Conservation (phyloP, 2,329 filamentous ascomycete species). For the Alternaria tenuissima region DNA sequence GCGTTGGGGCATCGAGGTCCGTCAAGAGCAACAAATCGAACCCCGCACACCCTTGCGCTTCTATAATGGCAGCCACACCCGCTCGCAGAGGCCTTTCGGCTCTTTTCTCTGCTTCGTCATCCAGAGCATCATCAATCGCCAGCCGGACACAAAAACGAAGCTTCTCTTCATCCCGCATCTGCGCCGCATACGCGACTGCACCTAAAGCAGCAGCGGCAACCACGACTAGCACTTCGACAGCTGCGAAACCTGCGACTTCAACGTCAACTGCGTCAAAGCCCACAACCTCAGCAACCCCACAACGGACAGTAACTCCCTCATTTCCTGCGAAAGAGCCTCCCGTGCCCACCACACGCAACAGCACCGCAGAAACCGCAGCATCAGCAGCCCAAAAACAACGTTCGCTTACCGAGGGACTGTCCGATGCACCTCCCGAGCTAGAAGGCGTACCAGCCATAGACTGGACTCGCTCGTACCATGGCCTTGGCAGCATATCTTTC, state of each 20-base stretch:
- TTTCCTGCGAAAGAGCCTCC: conserved; percentile 45
- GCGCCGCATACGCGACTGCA: conserved; percentile 36
- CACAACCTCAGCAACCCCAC: conserved; percentile 25
- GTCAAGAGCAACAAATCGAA: not conserved
- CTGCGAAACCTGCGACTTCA: conserved; percentile 24
- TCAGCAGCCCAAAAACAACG: conserved; percentile 42
- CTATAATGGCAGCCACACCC: conserved; percentile 32
- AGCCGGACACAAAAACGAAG: conserved; percentile 27
- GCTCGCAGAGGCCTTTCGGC: conserved; percentile 30
- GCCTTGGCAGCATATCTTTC: conserved; percentile 76
- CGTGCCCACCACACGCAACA: conserved; percentile 42
- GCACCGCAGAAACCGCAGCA: conserved; percentile 37
- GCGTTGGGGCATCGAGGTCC: conserved; percentile 15
- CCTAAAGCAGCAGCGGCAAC: conserved; percentile 27
- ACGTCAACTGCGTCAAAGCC: conserved; percentile 21
- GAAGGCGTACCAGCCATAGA: conserved; percentile 68
- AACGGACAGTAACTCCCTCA: conserved; percentile 38
- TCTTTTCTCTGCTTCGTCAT: conserved; percentile 26
- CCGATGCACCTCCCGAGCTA: conserved; percentile 58
- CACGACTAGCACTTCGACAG: conserved; percentile 17
- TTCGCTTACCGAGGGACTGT: conserved; percentile 60
- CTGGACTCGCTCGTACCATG: conserved; percentile 86
- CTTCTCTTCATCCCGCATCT: conserved; percentile 32
- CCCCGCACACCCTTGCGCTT: not conserved
- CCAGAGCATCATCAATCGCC: conserved; percentile 23